Evolutionary conservation across 176 grass and related monocot genomes (phyloP).

Genomic region (Canna indica): DNA sequence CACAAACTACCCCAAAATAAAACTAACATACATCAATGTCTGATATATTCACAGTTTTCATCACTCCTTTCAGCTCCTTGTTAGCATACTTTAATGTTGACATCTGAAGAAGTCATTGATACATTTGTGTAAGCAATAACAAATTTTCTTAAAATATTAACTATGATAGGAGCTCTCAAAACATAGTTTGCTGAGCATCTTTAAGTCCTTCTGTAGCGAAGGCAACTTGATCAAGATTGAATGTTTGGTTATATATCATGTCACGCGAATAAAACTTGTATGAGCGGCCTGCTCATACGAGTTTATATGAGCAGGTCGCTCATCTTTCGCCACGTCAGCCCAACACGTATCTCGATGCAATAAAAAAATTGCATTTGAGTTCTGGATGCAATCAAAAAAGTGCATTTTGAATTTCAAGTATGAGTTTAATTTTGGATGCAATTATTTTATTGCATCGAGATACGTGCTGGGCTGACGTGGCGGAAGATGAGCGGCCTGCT

Average conservation of each 20-base stretch:
- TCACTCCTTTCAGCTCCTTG: constrained; percentile 92
- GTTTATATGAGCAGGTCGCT: too few relatives aligned
- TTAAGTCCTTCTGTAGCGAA: constrained; percentile 87
- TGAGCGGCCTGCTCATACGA: too few relatives aligned
- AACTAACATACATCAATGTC: constrained; percentile 72
- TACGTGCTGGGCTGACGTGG: too few relatives aligned
- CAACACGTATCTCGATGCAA: too few relatives aligned
- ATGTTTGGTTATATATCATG: constrained; percentile 90
- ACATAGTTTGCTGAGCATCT: constrained; percentile 76
- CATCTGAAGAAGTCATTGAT: constrained; percentile 37
- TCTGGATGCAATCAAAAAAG: too few relatives aligned
- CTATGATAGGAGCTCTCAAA: not conserved
- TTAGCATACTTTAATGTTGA: constrained; percentile 79
- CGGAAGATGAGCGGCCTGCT: too few relatives aligned
- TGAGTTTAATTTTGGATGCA: too few relatives aligned
- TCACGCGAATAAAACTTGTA: too few relatives aligned
- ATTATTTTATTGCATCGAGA: too few relatives aligned
- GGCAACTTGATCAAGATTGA: constrained; percentile 87
- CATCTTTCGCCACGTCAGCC: too few relatives aligned
- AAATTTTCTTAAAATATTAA: not conserved
- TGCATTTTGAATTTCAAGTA: too few relatives aligned
- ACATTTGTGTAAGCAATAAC: constrained; percentile 6
- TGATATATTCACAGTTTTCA: constrained; percentile 87
- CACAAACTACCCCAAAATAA: not conserved
- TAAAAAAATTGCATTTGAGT: too few relatives aligned